These are phyloP conservation scores for Arabidopsis lyrata DNA, from an alignment of 441 rosid genomes.

Conservation along the genomic window DNA sequence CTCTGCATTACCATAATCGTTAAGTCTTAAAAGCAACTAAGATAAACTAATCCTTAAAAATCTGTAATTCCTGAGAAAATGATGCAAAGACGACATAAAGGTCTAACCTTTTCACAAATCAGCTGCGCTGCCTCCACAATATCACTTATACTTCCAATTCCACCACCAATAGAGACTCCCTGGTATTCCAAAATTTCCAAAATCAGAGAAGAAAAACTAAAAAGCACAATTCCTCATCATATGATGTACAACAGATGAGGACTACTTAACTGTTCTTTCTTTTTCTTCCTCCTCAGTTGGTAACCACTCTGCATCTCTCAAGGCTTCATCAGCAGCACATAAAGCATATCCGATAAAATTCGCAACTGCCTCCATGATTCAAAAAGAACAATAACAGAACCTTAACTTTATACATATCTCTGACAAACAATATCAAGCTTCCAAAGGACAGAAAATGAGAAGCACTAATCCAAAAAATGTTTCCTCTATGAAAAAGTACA, in stretches of 20 bases:
- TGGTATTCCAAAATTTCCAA: conserved; percentile 46
- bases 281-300: conserved; percentile 72
- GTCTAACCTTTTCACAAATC: conserved; percentile 82
- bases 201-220: conserved; percentile 19
- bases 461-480: not conserved
- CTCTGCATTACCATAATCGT: conserved; percentile 59
- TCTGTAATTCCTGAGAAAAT: not conserved
- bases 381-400: conserved; percentile 28
- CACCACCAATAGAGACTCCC: conserved; percentile 98
- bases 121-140: conserved; percentile 85
- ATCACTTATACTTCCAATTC: conserved; percentile 91
- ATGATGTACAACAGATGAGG: not conserved
- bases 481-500: too few species aligned
- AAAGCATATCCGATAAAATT: conserved; percentile 89
- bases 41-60: not conserved
- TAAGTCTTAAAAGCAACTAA: not conserved
- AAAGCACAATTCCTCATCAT: not conserved
- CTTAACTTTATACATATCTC: not conserved
- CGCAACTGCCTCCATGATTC: conserved; percentile 69
- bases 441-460: conserved; percentile 8
- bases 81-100: conserved; percentile 29
- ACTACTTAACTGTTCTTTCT: conserved; percentile 73
- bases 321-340: conserved; percentile 93
- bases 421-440: conserved; percentile 8
- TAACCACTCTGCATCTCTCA: conserved; percentile 83